Base-by-base conservation (phyloP, 805 yeast genomes). In the Ascoidea asiatica region DNA sequence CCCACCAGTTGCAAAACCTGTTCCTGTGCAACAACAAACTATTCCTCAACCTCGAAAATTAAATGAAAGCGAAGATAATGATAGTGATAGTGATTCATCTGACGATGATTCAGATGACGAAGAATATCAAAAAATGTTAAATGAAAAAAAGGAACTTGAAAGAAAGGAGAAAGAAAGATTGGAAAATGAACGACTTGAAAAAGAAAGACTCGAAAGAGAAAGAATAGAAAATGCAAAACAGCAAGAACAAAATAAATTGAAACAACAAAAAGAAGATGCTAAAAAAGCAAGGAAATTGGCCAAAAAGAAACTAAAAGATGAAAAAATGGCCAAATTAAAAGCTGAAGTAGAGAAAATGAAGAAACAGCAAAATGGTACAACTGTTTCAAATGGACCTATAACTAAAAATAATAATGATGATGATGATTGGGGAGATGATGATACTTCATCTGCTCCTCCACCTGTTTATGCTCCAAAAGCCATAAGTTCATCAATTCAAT, bases 71-170 rank as follows among this genome's bases (percentile, higher is more conserved):
- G 47, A 50, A n/a, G 49, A 43, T 11, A 44, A 41, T 41, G 42
- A 42, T 21, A 46, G 41, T 8, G 41, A 40, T 4, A 48, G 38
- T 20, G 42, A 44, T 29, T 39, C 52, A 37, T 58, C 53, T 40
- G 54, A 53, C 19, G 60, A 55, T 37, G 61, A 67, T 20, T 72
- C 62, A 2, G 78, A 73, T 22, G 77, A 73, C 47, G 71, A 60
- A 17, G 68, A 62, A 39, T 65, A 73, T 44, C 60, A 64, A 21
- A 68, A 62, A 4, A 56, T 75, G 43, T 56, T 74, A 56, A 70
- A 64, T 43, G 72, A 72, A 48, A 74, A 47, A 37, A 37, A 44
- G 21, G 33, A 45, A 21, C 35, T 49, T 21, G 48, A 48, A 20
- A 38, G 20, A 70, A 55, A 65, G 64, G 46, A 70, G 62, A 43